phyloP scores from a whole-genome alignment of 2,329 filamentous ascomycete species.

The Alternaria brassicae region DNA sequence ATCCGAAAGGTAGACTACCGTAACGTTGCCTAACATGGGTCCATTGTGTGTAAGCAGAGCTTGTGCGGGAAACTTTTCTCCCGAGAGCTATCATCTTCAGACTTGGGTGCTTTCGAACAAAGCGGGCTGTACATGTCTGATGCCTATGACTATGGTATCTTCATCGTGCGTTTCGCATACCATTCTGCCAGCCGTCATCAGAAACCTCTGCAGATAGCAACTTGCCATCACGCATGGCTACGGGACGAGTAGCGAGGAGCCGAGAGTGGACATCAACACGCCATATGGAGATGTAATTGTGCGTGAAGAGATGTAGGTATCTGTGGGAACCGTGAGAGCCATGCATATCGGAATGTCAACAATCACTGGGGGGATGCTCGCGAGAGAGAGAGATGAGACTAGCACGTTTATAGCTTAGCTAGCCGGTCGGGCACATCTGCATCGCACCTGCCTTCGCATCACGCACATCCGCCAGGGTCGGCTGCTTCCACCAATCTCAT shows the following conservation, averaged over 20 bases:
- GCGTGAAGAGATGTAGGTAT: not conserved
- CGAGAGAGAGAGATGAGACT: slow-evolving; percentile 3
- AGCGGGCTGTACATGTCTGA: not conserved
- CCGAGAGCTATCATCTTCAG: not conserved
- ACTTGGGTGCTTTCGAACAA: not conserved
- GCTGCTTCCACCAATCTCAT: slow-evolving; percentile 2
- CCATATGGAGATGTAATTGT: not conserved
- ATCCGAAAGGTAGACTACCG: not conserved
- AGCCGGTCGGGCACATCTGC: slow-evolving; percentile 12
- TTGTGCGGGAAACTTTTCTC: not conserved
- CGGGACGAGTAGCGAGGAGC: not conserved
- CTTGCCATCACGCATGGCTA: not conserved
- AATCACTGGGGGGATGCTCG: not conserved
- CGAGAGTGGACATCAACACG: not conserved
- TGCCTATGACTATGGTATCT: not conserved
- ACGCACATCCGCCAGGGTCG: not conserved
- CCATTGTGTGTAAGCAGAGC: slow-evolving; percentile 11
- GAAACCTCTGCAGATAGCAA: not conserved
- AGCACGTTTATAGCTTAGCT: slow-evolving; percentile 13
- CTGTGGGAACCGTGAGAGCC: not conserved
- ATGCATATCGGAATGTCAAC: not conserved
- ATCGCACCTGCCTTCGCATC: slow-evolving; percentile 10
- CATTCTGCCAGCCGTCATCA: not conserved
- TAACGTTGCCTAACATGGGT: slow-evolving; percentile 8
- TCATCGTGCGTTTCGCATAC: not conserved